phyloP scores from a whole-genome alignment of 2,329 filamentous ascomycete species.

The Penicillium vulpinum region DNA sequence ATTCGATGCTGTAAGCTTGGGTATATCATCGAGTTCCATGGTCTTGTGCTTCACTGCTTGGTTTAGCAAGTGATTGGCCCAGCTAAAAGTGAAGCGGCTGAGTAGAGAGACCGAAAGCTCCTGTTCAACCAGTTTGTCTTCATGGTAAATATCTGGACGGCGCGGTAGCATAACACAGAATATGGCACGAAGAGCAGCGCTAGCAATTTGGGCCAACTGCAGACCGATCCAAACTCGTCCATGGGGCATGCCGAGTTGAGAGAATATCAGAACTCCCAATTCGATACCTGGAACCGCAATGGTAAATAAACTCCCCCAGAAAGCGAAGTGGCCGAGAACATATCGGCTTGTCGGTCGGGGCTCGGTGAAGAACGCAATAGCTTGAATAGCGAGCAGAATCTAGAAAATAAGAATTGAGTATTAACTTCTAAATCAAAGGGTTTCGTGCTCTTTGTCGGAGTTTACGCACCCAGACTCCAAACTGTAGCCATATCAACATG shows the following conservation, averaged over 20 bases:
- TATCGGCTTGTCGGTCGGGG: constrained; percentile 36
- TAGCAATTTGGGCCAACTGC: constrained; percentile 51
- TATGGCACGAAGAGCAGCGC: constrained; percentile 31
- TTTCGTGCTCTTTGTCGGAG: not conserved
- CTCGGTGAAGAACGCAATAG: constrained; percentile 36
- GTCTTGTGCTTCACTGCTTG: constrained; percentile 59
- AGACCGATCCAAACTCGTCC: constrained; percentile 44
- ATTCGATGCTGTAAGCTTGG: constrained; percentile 59
- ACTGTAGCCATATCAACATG: constrained; percentile 61
- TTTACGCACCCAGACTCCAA: constrained; percentile 59
- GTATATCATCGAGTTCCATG: constrained; percentile 63
- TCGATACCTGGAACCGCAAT: constrained; percentile 24
- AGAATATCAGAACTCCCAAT: constrained; percentile 36
- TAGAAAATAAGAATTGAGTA: constrained; percentile 8
- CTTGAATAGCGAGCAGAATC: constrained; percentile 35
- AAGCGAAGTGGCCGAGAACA: constrained; percentile 31
- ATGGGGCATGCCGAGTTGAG: not conserved
- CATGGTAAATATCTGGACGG: constrained; percentile 65
- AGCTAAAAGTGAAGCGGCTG: constrained; percentile 65
- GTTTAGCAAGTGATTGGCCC: constrained; percentile 59
- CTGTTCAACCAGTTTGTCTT: constrained; percentile 62
- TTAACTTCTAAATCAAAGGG: not conserved
- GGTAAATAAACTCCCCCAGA: constrained; percentile 31
- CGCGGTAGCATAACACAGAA: constrained; percentile 60
- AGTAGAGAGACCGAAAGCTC: constrained; percentile 63